Conservation (phyloP, 2,329 filamentous ascomycete genomes). For the Pseudopyricularia javanii region DNA sequence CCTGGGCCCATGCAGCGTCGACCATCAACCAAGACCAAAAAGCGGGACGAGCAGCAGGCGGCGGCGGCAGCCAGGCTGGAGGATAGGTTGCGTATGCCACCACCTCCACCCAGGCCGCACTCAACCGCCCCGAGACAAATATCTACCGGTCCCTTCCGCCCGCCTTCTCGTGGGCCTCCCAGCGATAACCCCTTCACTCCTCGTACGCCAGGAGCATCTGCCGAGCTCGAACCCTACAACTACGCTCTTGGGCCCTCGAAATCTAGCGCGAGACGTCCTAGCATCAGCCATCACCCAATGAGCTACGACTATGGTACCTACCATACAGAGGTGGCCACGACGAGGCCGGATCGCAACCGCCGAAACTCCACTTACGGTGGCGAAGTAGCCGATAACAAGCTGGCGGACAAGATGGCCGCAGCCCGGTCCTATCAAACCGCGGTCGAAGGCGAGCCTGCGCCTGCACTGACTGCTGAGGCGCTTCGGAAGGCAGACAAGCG, state of each 20-base stretch:
- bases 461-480: constrained; percentile 39
- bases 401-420: constrained; percentile 27
- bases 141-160: constrained; percentile 14
- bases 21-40: constrained; percentile 24
- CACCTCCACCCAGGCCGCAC: constrained; percentile 20
- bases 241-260: constrained; percentile 6
- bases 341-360: constrained; percentile 14
- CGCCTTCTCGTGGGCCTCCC: constrained; percentile 12
- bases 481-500: constrained; percentile 35
- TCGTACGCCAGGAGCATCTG: constrained; percentile 18
- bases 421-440: constrained; percentile 41
- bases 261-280: constrained; percentile 18
- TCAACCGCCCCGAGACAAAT: constrained; percentile 17
- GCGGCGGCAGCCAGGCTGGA: constrained; percentile 17
- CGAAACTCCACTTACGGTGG: constrained; percentile 27
- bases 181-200: constrained; percentile 16
- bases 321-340: constrained; percentile 24
- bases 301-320: constrained; percentile 25
- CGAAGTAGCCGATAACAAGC: constrained; percentile 13
- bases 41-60: constrained; percentile 23
- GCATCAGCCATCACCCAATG: constrained; percentile 19
- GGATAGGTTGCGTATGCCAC: constrained; percentile 35
- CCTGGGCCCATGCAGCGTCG: constrained; percentile 21
- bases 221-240: constrained; percentile 20
- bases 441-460: constrained; percentile 29